Evolutionary conservation across 208 protist species (phyloP), one percentile per base, ranked within the genome.

Genomic region (Tetramitus jugosus): DNA sequence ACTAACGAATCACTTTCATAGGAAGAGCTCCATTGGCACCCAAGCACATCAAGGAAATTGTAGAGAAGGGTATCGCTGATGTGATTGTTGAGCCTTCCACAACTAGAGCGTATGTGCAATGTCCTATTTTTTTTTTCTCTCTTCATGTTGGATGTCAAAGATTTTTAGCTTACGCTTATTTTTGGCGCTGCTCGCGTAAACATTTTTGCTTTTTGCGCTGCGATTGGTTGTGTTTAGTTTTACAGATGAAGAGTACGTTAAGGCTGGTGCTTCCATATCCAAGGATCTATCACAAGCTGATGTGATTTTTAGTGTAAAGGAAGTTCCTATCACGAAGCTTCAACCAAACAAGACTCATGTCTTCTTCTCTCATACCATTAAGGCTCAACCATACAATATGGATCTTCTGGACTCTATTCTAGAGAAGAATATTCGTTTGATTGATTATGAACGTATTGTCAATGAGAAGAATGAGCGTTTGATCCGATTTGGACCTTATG

Each of bases 321-420:
- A 93, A 46, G 83, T 91, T 26, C 84, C 84, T 17, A 33, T 49
- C 14, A 64, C 81, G 3, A 53, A 82, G 37, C 74, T 93, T 0
- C 31, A 88, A 23, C 62, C 81, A 45, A 76, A 84, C 26, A 82
- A 82, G 23, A 91, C 85, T 0, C 90, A 92, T 76, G 65, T 90
- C 3, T 90, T 89, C 82, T 93, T 93, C 71, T 88, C 84, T n/a
- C 90, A 93, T 80, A 92, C 87, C 2, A 84, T 89, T 79, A 93
- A 93, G 77, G 90, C 80, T 3, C 90, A 93, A 82, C 72, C 79
- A 39, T 82, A 91, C 52, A 93, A 93, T 79, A 93, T 93, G 90
- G 71, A 61, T 56, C 81, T 92, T 64, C 79, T 93, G 6, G 87
- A 93, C 52, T 81, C 61, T 7, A 76, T 88, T 35, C 75, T 91